These are phyloP conservation scores for Glycyrrhiza uralensis DNA, from an alignment of 306 rosid genomes.

Conservation along the genomic window DNA sequence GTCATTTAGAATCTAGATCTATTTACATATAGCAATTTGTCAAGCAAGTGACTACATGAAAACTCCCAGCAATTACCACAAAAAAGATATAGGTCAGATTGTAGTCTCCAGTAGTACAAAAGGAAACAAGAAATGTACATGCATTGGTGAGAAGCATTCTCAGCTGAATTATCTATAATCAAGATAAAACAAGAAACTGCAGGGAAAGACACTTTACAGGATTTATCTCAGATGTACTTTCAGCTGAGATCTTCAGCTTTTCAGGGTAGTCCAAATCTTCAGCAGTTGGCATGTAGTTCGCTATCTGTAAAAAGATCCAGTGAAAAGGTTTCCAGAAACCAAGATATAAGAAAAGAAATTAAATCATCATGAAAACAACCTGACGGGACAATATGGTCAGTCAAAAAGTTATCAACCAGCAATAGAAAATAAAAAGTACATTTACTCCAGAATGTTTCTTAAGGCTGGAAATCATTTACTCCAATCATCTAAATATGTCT, in stretches of 20 bases:
- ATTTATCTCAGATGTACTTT: conserved; percentile 54
- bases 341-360: conserved; percentile 15
- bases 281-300: conserved; percentile 74
- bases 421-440: not conserved
- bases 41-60: not conserved
- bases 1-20: conserved; percentile 7
- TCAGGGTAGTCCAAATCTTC: conserved; percentile 97
- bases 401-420: conserved; percentile 9
- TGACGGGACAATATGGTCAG: conserved; percentile 4
- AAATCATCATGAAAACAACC: not conserved
- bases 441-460: not conserved
- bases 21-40: not conserved
- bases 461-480: not conserved
- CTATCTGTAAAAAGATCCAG: conserved; percentile 55
- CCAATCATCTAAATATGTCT: not conserved
- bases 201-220: conserved; percentile 50
- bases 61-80: conserved; percentile 17
- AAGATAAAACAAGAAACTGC: not conserved
- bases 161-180: not conserved
- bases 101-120: not conserved
- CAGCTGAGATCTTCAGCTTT: conserved; percentile 71
- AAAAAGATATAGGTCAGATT: not conserved
- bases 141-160: not conserved
- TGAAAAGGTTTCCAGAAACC: conserved; percentile 5
- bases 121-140: not conserved